Percentiles rank a stretch among this genome's conserved stretches.
Evolutionary conservation across 805 yeast species (phyloP).

Genomic region (Candida yuanshanica): DNA sequence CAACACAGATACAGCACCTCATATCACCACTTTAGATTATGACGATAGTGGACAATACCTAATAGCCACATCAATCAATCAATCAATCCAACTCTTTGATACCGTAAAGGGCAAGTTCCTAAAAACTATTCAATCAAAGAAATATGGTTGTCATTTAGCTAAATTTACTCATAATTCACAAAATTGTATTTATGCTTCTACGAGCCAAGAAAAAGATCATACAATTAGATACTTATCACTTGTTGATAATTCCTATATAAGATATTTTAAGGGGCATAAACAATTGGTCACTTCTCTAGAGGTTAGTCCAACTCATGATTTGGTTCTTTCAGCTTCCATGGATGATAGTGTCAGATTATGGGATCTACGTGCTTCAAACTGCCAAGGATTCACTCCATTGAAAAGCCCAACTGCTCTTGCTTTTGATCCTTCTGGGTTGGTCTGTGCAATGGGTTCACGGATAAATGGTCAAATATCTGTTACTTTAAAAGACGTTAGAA

Average conservation of each 20-base stretch:
- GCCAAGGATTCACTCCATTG: slow-evolving; percentile 56
- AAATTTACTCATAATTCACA: slow-evolving; percentile 70
- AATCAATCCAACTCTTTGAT: slow-evolving; percentile 80
- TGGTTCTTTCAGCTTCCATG: slow-evolving; percentile 58
- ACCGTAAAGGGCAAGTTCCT: slow-evolving; percentile 57
- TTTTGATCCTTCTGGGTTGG: slow-evolving; percentile 79
- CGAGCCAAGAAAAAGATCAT: slow-evolving; percentile 61
- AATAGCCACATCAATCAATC: slow-evolving; percentile 74
- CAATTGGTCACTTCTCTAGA: slow-evolving; percentile 68
- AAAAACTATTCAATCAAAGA: slow-evolving; percentile 73
- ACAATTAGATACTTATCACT: slow-evolving; percentile 71
- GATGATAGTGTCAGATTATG: slow-evolving; percentile 83
- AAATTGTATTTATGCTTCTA: slow-evolving; percentile 78
- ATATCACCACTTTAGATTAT: slow-evolving; percentile 64
- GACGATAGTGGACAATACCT: slow-evolving; percentile 80
- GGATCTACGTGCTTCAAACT: slow-evolving; percentile 70
- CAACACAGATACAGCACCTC: slow-evolving; percentile 35
- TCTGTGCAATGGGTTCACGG: slow-evolving; percentile 51
- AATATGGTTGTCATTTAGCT: slow-evolving; percentile 88
- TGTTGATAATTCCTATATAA: slow-evolving; percentile 68
- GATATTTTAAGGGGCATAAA: slow-evolving; percentile 87
- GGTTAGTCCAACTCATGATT: slow-evolving; percentile 63
- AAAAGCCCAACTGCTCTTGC: slow-evolving; percentile 55
- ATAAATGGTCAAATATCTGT: slow-evolving; percentile 39
- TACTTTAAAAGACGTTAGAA: slow-evolving; percentile 56